phyloP scores from a whole-genome alignment of 352 stramenopile species.

The Pythium graminicola region DNA sequence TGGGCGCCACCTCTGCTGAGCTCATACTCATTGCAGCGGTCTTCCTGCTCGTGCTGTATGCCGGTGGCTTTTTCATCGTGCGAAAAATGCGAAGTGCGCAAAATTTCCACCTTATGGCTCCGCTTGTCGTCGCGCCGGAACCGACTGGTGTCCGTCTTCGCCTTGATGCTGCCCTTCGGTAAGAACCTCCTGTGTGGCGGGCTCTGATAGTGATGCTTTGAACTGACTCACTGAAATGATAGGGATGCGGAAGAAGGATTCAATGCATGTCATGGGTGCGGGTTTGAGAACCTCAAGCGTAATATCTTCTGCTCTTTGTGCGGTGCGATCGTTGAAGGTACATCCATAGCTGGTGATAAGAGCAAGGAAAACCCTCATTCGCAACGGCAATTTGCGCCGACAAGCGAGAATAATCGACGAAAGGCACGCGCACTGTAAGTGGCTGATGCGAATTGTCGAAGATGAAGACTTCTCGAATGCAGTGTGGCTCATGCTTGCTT shows the following conservation, averaged over 20 bases:
- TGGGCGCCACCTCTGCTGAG: neutral
- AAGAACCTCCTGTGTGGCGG: too few relatives aligned
- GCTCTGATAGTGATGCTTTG: too few relatives aligned
- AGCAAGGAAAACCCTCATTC: slow-evolving; percentile 15
- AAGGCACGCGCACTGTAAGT: slow-evolving; percentile 13
- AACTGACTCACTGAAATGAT: too few relatives aligned
- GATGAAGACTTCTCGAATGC: too few relatives aligned
- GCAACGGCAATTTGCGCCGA: slow-evolving; percentile 6
- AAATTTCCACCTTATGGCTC: neutral
- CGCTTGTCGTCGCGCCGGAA: too few relatives aligned
- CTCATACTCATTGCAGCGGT: neutral
- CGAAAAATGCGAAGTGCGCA: too few relatives aligned
- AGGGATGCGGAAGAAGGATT: slow-evolving; percentile 35
- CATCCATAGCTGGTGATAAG: slow-evolving; percentile 6
- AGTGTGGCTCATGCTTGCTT: too few relatives aligned
- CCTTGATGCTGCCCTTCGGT: too few relatives aligned
- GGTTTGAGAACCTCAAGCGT: slow-evolving; percentile 42
- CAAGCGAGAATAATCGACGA: slow-evolving; percentile 7
- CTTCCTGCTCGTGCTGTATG: neutral
- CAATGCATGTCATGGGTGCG: slow-evolving; percentile 28
- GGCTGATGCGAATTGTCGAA: too few relatives aligned
- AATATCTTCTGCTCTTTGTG: slow-evolving; percentile 36
- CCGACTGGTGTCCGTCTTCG: too few relatives aligned
- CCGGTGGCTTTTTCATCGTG: neutral
- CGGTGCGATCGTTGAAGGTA: slow-evolving; percentile 18